These are phyloP conservation scores for Prunus salicina DNA, from an alignment of 306 rosid species.

Conservation along the genomic window DNA sequence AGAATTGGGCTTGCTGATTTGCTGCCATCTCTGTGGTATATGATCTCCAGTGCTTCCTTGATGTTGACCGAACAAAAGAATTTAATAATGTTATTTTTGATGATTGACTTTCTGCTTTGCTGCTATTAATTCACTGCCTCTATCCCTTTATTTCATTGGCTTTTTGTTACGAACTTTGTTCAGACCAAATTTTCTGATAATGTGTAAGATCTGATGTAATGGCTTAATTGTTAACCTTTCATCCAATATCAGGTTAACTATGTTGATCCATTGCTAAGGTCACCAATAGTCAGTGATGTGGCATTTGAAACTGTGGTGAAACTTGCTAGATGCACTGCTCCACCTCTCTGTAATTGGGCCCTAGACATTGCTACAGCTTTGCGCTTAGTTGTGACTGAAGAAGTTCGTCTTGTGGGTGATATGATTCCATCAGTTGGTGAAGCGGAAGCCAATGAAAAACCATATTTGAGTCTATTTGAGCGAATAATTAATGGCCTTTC, in stretches of 20 bases:
- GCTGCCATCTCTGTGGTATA: neutral
- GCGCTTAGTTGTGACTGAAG: conserved; percentile 73
- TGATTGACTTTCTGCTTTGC: neutral
- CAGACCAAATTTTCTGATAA: neutral
- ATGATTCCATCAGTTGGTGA: conserved; percentile 48
- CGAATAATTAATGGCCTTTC: conserved; percentile 74
- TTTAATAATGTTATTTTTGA: neutral
- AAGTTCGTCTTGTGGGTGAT: conserved; percentile 60
- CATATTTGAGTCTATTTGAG: conserved; percentile 64
- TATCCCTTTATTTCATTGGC: neutral
- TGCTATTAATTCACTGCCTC: neutral
- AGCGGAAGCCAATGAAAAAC: conserved; percentile 53
- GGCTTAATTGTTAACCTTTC: neutral
- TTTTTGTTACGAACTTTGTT: neutral
- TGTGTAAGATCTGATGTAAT: neutral
- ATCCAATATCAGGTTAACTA: conserved; percentile 69
- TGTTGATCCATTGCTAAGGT: conserved; percentile 81
- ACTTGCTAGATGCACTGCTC: conserved; percentile 80
- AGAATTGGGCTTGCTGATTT: neutral
- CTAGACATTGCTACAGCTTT: conserved; percentile 89
- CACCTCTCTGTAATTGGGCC: conserved; percentile 89
- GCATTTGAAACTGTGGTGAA: conserved; percentile 88
- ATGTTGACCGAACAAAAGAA: neutral
- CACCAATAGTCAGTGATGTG: conserved; percentile 75
- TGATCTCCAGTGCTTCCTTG: neutral